These are phyloP conservation scores for Vicia villosa DNA, from an alignment of 306 rosid genomes.

Conservation along the genomic window DNA sequence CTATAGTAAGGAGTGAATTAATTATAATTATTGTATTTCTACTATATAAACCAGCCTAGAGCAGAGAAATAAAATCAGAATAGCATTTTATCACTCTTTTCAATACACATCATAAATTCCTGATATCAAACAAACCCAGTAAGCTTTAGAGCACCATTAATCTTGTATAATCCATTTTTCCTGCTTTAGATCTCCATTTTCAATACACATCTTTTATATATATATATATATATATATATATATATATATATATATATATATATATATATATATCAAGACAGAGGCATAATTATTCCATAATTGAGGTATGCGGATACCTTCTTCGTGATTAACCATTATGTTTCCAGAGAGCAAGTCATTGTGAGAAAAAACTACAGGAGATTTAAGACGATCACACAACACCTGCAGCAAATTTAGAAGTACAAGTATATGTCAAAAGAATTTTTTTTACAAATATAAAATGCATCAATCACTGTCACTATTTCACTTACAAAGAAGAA, in stretches of 20 bases:
- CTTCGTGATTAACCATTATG: slow-evolving; percentile 78
- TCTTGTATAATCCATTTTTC: slow-evolving; percentile 9
- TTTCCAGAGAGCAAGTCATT: slow-evolving; percentile 96
- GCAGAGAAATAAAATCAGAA: too few relatives aligned
- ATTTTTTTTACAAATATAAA: slow-evolving; percentile 20
- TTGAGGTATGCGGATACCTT: slow-evolving; percentile 61
- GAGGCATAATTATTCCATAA: slow-evolving; percentile 24
- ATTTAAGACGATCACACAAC: slow-evolving; percentile 60
- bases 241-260: too few relatives aligned
- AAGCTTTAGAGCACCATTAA: slow-evolving; percentile 21
- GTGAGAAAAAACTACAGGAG: slow-evolving; percentile 87
- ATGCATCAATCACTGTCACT: slow-evolving; percentile 23
- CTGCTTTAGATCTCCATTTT: slow-evolving; percentile 6
- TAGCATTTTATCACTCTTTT: too few relatives aligned
- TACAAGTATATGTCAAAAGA: slow-evolving; percentile 28
- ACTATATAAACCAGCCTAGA: too few relatives aligned
- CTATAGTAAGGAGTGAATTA: too few relatives aligned
- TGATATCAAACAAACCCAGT: slow-evolving; percentile 4
- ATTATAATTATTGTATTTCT: too few relatives aligned
- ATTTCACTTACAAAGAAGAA: neutral
- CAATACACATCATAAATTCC: slow-evolving; percentile 29
- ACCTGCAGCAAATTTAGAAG: slow-evolving; percentile 66
- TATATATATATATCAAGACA: too few relatives aligned
- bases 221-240: too few relatives aligned
- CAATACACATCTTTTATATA: too few relatives aligned